A percentile compares a stretch with the other conserved stretches of the same genome.
These are phyloP conservation scores for Trematosphaeria pertusa DNA, from an alignment of 2,329 filamentous ascomycete genomes.

Conservation along the genomic window DNA sequence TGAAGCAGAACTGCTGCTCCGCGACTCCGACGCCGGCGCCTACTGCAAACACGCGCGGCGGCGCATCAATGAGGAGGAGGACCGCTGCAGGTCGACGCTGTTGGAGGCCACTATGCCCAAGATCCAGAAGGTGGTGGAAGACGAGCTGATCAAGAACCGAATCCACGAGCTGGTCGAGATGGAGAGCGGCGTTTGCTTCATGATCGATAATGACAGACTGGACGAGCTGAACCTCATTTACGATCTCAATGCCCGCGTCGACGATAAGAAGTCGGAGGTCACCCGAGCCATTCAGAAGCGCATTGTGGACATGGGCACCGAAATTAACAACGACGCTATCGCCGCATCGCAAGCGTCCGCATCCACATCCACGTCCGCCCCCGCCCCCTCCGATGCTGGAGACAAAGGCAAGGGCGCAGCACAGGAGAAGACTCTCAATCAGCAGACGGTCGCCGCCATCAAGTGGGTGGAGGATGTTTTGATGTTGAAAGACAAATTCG, in stretches of 20 bases:
- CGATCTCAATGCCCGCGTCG: constrained; percentile 77
- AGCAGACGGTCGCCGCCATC: constrained; percentile 85
- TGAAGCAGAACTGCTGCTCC: constrained; percentile 77
- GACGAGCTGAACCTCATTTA: constrained; percentile 84
- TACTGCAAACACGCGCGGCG: constrained; percentile 81
- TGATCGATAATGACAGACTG: constrained; percentile 88
- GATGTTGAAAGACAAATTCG: constrained; percentile 85
- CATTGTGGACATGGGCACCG: constrained; percentile 78
- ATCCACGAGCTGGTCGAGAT: constrained; percentile 83
- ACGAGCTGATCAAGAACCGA: constrained; percentile 78
- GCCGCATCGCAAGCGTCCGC: constrained; percentile 63
- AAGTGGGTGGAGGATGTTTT: constrained; percentile 96
- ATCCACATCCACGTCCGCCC: constrained; percentile 46
- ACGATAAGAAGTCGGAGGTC: constrained; percentile 73
- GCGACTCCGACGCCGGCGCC: constrained; percentile 77
- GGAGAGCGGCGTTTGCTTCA: constrained; percentile 84
- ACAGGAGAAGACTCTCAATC: constrained; percentile 65
- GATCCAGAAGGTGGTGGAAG: constrained; percentile 78
- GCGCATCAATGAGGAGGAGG: constrained; percentile 79
- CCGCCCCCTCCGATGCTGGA: constrained; percentile 54
- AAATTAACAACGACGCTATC: constrained; percentile 76
- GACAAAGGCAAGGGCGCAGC: constrained; percentile 55
- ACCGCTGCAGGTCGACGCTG: constrained; percentile 83
- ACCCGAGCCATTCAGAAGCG: constrained; percentile 74
- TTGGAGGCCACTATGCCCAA: constrained; percentile 74